Evolutionary conservation across 306 rosid species (phyloP).

Genomic region (Biancaea sappan): DNA sequence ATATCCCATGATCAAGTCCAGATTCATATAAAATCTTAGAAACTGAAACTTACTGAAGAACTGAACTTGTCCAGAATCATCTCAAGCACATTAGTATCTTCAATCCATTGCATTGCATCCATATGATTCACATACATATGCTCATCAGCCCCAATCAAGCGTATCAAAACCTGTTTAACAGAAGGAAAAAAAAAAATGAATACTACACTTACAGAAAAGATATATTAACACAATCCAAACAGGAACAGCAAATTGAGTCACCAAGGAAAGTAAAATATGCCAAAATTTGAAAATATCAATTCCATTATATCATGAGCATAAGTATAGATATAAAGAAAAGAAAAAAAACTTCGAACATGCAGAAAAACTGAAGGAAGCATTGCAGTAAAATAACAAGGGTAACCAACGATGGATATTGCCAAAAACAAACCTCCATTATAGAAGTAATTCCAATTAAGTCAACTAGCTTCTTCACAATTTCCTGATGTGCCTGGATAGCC

Average conservation of each 20-base stretch:
- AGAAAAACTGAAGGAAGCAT: conserved; percentile 26
- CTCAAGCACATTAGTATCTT: conserved; percentile 85
- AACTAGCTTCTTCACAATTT: conserved; percentile 80
- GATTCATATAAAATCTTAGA: neutral
- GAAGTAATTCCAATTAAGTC: conserved; percentile 98
- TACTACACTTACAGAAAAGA: conserved; percentile 14
- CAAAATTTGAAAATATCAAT: neutral
- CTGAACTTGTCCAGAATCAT: conserved; percentile 97
- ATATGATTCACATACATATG: conserved; percentile 79
- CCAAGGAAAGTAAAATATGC: neutral
- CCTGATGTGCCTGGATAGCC: conserved; percentile 75
- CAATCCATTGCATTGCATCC: conserved; percentile 94
- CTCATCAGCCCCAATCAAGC: conserved; percentile 97
- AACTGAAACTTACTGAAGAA: conserved; percentile 71
- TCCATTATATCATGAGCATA: neutral
- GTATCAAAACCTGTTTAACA: conserved; percentile 77
- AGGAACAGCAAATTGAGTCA: neutral
- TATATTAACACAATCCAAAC: neutral
- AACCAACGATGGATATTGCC: conserved; percentile 24
- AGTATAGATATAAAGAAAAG: conserved; percentile 4
- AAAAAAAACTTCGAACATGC: conserved; percentile 15
- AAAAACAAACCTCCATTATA: conserved; percentile 92
- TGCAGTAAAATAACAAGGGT: neutral
- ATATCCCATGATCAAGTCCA: conserved; percentile 2
- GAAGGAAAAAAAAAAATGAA: conserved; percentile 20